phyloP scores from a whole-genome alignment of 768 basidiomycete genomes.

The Pleurotus citrinopileatus region DNA sequence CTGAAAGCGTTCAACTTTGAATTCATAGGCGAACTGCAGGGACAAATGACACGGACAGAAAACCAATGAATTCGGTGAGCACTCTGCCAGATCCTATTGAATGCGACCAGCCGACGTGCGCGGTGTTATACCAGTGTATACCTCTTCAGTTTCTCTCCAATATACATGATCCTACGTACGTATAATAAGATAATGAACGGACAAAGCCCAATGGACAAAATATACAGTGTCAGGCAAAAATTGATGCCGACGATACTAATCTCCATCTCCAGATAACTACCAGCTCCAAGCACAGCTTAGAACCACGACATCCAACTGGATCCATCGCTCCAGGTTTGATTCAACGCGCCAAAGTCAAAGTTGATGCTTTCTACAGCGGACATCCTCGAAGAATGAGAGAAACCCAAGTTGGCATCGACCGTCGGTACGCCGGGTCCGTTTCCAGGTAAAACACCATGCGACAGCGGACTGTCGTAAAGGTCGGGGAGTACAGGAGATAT shows the following conservation, averaged over 20 bases:
- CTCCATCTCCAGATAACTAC: too few species aligned
- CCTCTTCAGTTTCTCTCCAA: too few species aligned
- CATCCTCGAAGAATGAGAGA: constrained; percentile 35
- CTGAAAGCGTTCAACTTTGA: too few species aligned
- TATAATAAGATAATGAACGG: not conserved
- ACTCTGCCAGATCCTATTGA: too few species aligned
- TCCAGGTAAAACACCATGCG: constrained; percentile 22
- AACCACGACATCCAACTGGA: constrained; percentile 47
- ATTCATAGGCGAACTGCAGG: too few species aligned
- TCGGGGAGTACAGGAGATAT: constrained; percentile 38
- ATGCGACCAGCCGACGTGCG: too few species aligned
- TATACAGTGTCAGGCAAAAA: too few species aligned
- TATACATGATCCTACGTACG: not conserved
- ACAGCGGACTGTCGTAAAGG: constrained; percentile 28
- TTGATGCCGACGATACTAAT: too few species aligned
- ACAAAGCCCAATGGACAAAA: too few species aligned
- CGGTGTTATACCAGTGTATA: too few species aligned
- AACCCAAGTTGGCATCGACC: constrained; percentile 15
- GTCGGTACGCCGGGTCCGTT: constrained; percentile 26
- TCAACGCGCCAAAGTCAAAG: constrained; percentile 47
- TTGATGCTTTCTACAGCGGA: constrained; percentile 42
- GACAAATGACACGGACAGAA: too few species aligned
- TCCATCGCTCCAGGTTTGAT: constrained; percentile 30
- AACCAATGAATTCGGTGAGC: too few species aligned
- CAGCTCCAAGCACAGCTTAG: constrained; percentile 22